Base-by-base conservation (phyloP, 2,329 filamentous ascomycete species). In the Diaporthe destruens region DNA sequence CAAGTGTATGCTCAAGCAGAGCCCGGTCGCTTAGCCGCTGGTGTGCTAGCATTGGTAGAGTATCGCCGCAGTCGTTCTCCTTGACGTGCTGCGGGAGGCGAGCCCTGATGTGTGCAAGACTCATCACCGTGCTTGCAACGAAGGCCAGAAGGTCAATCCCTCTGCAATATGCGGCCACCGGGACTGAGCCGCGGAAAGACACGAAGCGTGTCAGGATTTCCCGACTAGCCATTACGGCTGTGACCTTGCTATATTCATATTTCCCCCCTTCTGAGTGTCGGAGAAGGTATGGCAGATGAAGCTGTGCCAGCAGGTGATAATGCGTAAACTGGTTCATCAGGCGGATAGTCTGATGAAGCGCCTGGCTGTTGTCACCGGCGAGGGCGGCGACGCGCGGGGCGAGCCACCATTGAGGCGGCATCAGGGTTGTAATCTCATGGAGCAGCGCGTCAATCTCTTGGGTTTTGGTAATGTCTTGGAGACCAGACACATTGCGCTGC, bases 261-360 rank as follows among this genome's bases (percentile, higher is more conserved):
- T 74, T 78, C 8, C 69, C 66, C 20, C 80, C 78, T 6, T 71
- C 68, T 3, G 79, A 77, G 8, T 79, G 73, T 1, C 77, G 77
- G 5, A 86, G 77, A 74, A 87, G 79, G 72, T 84, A 84, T 1
- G 86, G 86, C 2, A 87, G 75, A 75, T 87, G 85, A 6, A 86
- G 79, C 67, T 83, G 84, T 3, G 80, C 78, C 12, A 87, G 75
- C 9, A 86, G 75, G 59, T 85, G 81, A 70, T 84, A 82, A 69
- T 87, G 81, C 8, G 79, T 77, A 47, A 87, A 79, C 36, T 87
- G 85, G 61, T 80, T 77, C 75, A 83, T 80, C 1, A 85, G 55
- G 2, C 82, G 82, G n/a, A 81, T 61, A 0, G 80, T 81, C 49
- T 84, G 78, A 8, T 73, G 16, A 16, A 83, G 75, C 1, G 77